Evolutionary conservation across 1,139 yeast species (phyloP), one percentile per base, ranked within the genome.

Genomic region (Saccharomyces hybrid): DNA sequence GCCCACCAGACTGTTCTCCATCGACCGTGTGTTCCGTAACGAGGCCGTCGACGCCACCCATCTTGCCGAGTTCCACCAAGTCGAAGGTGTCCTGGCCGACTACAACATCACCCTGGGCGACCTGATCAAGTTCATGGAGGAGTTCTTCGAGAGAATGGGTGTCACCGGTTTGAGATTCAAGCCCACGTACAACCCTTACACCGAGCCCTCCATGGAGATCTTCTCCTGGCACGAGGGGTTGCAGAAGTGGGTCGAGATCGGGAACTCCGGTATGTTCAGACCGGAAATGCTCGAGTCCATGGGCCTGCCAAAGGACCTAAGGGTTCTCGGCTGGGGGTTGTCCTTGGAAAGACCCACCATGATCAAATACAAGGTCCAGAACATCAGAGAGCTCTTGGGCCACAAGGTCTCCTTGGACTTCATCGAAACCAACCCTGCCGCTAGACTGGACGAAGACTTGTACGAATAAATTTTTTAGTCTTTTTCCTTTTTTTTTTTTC

Each of bases 21-120:
- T 95, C 67, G 99, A 95, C 75, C 83, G 97, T 71, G 99, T 95
- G 59, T 95, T 95, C 87, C 88, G 99, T 78, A 95, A 95, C 72
- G 99, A 95, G 78, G 98, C 99, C 25, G 99, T 95, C 54, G 99
- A 95, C 72, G 99, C 98, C 54, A 95, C 99, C n/a, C 99, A 95
- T 75, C 82, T 95, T 75, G 99, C 99, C 28, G 99, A 95, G 77
- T 95, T 95, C 80, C 98, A 93, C 75, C 99, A 95, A 77, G 96
- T 95, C 59, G 99, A 95, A 77, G 99, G 99, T 77, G 99, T 95
- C 54, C 79, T 95, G 72, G 99, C 98, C 42, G 99, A 96, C 69
- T 91, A 89, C 75, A 88, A 90, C 73, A 78, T 93, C 67, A 91
- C 99, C 19, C 78, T 95, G 65, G 99, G 99, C 59, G 97, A 91